Evolutionary conservation across 495 filamentous ascomycete genomes (phyloP), one percentile per base, ranked within the genome.

Genomic region (Lasiosphaeria hispida): DNA sequence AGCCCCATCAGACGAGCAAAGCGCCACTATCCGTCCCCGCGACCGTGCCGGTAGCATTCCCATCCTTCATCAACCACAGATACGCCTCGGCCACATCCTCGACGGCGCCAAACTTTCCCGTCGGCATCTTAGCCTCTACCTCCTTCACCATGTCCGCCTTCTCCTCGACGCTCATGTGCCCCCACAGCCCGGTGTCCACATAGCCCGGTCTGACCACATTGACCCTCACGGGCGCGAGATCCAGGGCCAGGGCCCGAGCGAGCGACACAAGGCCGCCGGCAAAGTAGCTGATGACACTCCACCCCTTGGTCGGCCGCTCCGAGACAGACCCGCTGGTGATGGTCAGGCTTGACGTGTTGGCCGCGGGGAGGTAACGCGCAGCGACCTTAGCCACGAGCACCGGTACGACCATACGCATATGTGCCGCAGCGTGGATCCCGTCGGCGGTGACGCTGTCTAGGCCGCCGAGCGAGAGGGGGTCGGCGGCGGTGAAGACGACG

Each of bases 21-120:
- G 7, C 14, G 7, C 61, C 64, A 10, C 47, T 41, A 55, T 67
- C 59, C 8, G 60, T 63, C 41, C 18, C 45, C 15, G 60, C 64
- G 6, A 63, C 50, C 0, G 48, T 47, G 11, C 62, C 67, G 0
- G 64, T 69, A 10, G 47, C 62, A 39, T 68, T 68, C 34, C 40
- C 34, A 43, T 89, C 84, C 65, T 79, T 82, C 83, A 89, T 81
- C 7, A 80, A 67, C 66, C 81, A 87, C 41, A 87, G 39, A 73
- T 87, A 89, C 36, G 80, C 77, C 75, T 89, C 84, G 0, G 81
- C 86, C 4, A 83, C 75, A 68, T 87, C 84, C 63, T 81, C 79
- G 10, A 79, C 74, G 59, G 55, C 59, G 0, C 75, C 87, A 34
- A 82, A 60, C 57, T 69, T 63, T 7, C 77, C 77, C 3, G 77